Base-by-base conservation (phyloP, 768 basidiomycete species). In the Epithele typhae region DNA sequence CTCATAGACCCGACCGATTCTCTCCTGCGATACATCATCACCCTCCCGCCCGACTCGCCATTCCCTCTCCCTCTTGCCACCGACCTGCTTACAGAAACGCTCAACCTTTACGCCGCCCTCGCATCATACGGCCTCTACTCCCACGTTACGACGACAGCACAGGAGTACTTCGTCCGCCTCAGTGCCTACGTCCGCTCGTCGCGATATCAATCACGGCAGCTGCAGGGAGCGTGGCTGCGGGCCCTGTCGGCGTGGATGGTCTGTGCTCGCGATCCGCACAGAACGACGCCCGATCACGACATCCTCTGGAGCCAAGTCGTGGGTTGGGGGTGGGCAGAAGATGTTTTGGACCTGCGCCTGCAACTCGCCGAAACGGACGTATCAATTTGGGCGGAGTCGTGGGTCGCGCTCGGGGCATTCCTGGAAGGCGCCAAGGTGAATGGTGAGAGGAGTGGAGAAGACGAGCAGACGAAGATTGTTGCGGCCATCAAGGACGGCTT, bases 251-350 rank as follows among this genome's bases (percentile, higher is more conserved):
- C 73, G 0, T 97, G 92, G 93, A 84, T 73, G 5, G 70, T 78
- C 3, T 94, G 90, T 55, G 91, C 92, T 0, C 76, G 80, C n/a
- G 87, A 98, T 58, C 94, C 95, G 5, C 95, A 98, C 60, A 72
- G 75, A 45, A 94, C 92, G 6, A 86, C 82, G 3, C 92, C 92
- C 0, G 74, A 72, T 7, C 95, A 98, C 64, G 91, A 89, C 43
- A 81, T 97, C 40, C 66, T 87, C 8, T 98, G 95, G 94, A 89
- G 84, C 45, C 90, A 92, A 58, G 70, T 95, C 9, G 66, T 71
- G n/a, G 82, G 78, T 3, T 88, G 86, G 81, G 79, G 73, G 0
- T 95, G 92, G 88, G 72, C 68, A 15, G 71, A 73, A 0, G 81
- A 85, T 24, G 55, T 82, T 7, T 58, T 75, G n/a, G 68, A 38